Base-by-base conservation (phyloP, 2,329 filamentous ascomycete species). In the Aspergillus hortae region DNA sequence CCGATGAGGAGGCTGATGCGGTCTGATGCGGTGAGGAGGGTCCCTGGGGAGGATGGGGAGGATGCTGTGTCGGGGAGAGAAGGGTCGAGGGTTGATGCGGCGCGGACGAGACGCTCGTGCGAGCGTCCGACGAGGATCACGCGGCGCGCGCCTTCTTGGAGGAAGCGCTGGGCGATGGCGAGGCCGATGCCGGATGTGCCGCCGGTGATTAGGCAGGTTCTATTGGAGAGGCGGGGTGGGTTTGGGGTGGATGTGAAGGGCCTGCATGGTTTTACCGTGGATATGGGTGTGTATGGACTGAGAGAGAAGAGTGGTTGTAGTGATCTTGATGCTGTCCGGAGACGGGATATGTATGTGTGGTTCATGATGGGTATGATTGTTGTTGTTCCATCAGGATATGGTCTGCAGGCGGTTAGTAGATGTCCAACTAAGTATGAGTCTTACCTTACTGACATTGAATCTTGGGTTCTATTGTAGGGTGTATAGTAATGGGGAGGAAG, bases 131-230 rank as follows among this genome's bases (percentile, higher is more conserved):
- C 76, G 9, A 90, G 76, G 14, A 85, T 79, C 30, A 76, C 54
- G 56, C 82, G 79, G 23, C 72, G 69, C 36, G 80, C 85, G 30
- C 85, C 87, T 53, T 85, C 78, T 48, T 67, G 64, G 17, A 87
- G 82, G 63, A 91, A 88, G n/a, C 80, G 77, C 35, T 74, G 68
- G 9, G 87, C 87, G 49, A 91, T 87, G 47, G 83, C 81, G 40
- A 78, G 75, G 42, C 88, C 88, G 59, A 91, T 90, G 48, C 85
- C 83, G 17, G 86, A 83, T 41, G 85, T 87, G 17, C 80, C 87
- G 44, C 88, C 88, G 2, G 87, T 88, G 47, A 91, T 77, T 64
- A 88, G 75, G 47, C 71, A 73, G 51, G 64, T 74, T 23, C 69
- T 61, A 27, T 68, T 68, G 21, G 56, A 48, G n/a, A 74, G 61